Base-by-base conservation (phyloP, 2,329 filamentous ascomycete species). In the Fusarium sp. region DNA sequence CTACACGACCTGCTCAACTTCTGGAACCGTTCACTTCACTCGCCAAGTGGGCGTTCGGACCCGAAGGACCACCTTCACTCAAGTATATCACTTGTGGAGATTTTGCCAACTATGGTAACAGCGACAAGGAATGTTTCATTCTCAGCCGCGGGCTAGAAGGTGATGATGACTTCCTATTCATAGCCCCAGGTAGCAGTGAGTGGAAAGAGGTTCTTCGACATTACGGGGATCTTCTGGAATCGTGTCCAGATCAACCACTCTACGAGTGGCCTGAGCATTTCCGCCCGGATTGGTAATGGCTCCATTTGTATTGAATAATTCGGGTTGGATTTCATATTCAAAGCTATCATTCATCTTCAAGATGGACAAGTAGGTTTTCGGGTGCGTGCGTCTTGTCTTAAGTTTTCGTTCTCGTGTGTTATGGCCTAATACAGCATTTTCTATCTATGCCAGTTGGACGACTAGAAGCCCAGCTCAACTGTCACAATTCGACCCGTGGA, bases 21-120 rank as follows among this genome's bases (percentile, higher is more conserved):
- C 5, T n/a, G 5, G 31, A 57, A 5, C 12, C 17, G 5, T 68
- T 68, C 38, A 14, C 20, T n/a, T 5, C 22, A 5, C 42, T 65
- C 24, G 56, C 14, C 6, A 35, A 65, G n/a, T 68, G 66, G 66
- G 63, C 57, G 20, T 68, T 68, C 24, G 66, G 62, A 7, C 20
- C 44, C 1, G 12, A 61, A 3, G 66, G 66, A 17, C 29, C 64
- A 2, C 22, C 62, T 14, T 65, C 24, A 9, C 38, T 65, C 14
- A 36, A 65, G 14, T 40, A 31, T 9, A 65, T 68, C 17, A 56
- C 46, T 4, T 65, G 55, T 20, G 62, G 66, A 7, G 66, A 68
- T 16, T 68, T 65, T 38, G 35, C 55, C 16, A 9, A 63, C 5
- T 27, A 20, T 11, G 11, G 27, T 20, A 20, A 38, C n/a, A 17